phyloP scores from a whole-genome alignment of 108 stramenopile genomes.

The Schizochytrium sp. region DNA sequence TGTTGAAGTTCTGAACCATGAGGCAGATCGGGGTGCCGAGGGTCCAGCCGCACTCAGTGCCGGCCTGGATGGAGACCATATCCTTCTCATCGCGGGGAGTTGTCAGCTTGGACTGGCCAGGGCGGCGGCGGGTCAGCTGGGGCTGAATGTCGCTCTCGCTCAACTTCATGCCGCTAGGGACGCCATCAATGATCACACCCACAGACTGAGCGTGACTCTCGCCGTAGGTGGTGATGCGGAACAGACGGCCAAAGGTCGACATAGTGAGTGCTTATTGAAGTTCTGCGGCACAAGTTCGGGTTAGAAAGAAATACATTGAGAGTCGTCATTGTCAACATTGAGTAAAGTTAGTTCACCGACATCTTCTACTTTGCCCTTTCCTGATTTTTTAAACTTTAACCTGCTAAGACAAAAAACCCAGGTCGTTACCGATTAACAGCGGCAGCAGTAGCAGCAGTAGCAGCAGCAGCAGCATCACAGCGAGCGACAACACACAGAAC shows the following conservation, averaged over 20 bases:
- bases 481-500: too few species aligned
- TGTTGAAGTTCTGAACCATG: slow-evolving; percentile 94
- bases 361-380: too few species aligned
- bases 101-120: slow-evolving; percentile 93
- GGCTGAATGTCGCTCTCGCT: slow-evolving; percentile 89
- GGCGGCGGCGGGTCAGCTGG: slow-evolving; percentile 93
- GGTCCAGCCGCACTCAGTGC: slow-evolving; percentile 84
- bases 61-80: slow-evolving; percentile 91
- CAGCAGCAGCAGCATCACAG: too few species aligned
- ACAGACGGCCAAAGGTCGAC: slow-evolving; percentile 94
- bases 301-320: too few species aligned
- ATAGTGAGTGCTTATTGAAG: slow-evolving; percentile 69
- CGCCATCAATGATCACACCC: slow-evolving; percentile 94
- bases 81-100: slow-evolving; percentile 97
- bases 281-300: too few species aligned
- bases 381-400: too few species aligned
- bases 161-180: slow-evolving; percentile 91
- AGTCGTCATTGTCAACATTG: too few species aligned
- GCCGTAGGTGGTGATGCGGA: slow-evolving; percentile 97
- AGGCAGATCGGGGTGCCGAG: slow-evolving; percentile 98
- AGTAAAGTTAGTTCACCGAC: too few species aligned
- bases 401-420: too few species aligned
- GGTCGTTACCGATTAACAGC: too few species aligned
- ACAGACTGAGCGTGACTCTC: slow-evolving; percentile 98
- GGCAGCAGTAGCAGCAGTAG: too few species aligned